Conservation (phyloP, 192 early-diverging fungal genomes). For the Coemansia sp. region DNA sequence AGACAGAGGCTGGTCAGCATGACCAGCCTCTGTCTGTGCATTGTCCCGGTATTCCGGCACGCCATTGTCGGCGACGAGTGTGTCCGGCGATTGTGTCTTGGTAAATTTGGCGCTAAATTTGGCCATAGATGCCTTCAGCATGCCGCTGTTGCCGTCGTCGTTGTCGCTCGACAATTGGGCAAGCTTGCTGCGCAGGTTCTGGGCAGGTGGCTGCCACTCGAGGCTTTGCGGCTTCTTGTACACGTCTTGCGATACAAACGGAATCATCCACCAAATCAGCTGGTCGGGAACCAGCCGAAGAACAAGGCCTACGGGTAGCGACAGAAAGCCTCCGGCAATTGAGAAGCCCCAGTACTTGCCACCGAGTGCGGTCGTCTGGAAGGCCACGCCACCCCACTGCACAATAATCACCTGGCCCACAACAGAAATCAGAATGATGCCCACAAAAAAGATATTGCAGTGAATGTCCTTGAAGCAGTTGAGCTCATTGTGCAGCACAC, state of each 20-base stretch:
- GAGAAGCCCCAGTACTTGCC: constrained; percentile 83
- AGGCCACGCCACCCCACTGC: constrained; percentile 83
- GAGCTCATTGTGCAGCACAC: constrained; percentile 69
- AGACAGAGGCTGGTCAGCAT: constrained; percentile 6
- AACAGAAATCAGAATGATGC: constrained; percentile 74
- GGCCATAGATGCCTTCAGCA: constrained; percentile 30
- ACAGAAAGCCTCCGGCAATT: constrained; percentile 72
- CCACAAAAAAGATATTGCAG: constrained; percentile 77
- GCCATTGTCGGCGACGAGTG: neutral
- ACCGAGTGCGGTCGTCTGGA: constrained; percentile 69
- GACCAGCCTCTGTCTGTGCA: neutral
- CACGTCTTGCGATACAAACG: constrained; percentile 50
- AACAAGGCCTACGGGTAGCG: constrained; percentile 81
- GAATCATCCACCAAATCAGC: constrained; percentile 56
- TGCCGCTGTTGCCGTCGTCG: constrained; percentile 3
- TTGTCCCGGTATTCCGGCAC: neutral
- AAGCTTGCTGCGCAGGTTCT: constrained; percentile 51
- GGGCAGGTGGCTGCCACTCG: constrained; percentile 53
- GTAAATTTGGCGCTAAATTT: constrained; percentile 35
- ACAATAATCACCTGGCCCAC: constrained; percentile 85
- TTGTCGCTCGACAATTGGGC: constrained; percentile 3
- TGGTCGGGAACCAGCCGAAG: constrained; percentile 85
- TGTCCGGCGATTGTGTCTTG: neutral
- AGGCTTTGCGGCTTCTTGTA: constrained; percentile 52
- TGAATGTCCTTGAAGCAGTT: constrained; percentile 86